Base-by-base conservation (phyloP, 805 yeast species). In the Limtongozyma cylindracea region DNA sequence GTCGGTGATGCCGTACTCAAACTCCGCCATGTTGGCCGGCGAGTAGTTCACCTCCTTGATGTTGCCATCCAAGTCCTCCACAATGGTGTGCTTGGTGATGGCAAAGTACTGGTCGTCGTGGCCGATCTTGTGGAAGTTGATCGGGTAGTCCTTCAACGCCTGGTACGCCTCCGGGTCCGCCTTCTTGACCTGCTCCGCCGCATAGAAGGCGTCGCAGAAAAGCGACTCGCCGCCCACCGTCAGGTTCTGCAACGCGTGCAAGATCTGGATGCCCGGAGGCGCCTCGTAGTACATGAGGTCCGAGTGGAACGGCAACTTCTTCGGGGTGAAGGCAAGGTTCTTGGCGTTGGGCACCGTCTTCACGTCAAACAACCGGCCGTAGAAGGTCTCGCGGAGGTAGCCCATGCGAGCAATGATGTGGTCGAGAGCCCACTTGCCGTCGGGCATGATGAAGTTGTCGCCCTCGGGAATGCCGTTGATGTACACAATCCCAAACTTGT, bases 61-160 rank as follows among this genome's bases (percentile, higher is more conserved):
- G 43, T 77, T 82, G 37, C 76, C 88, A 48, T 95, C 65, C 13
- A 78, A 80, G 41, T 78, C 94, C 43, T 80, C 95, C 19, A 84
- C 92, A 34, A 84, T 74, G 28, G 77, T 65, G 49, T 94, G 63
- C 56, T 84, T 49, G n/a, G n/a, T n/a, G 13, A 59, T 49, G 28
- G 58, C 63, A 38, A 56, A 63, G 35, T 72, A 74, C 30, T 61
- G 53, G 26, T 65, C 62, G 12, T 60, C 59, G 30, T 56, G 63
- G 31, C 64, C 65, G 25, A 56, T 53, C 39, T 72, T 73, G 28
- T 68, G 73, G 40, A 55, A 73, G 10, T 76, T 65, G 13, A 71
- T 49, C 1, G 84, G 84, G 8, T 69, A 59, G 11, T 43, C 46
- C 4, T 57, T 49, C 18, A 73, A 45, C 0, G 77, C 80, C 12